Evolutionary conservation across 1,139 yeast genomes (phyloP), one percentile per base, ranked within the genome.

Genomic region (Suhomyces terraborum): DNA sequence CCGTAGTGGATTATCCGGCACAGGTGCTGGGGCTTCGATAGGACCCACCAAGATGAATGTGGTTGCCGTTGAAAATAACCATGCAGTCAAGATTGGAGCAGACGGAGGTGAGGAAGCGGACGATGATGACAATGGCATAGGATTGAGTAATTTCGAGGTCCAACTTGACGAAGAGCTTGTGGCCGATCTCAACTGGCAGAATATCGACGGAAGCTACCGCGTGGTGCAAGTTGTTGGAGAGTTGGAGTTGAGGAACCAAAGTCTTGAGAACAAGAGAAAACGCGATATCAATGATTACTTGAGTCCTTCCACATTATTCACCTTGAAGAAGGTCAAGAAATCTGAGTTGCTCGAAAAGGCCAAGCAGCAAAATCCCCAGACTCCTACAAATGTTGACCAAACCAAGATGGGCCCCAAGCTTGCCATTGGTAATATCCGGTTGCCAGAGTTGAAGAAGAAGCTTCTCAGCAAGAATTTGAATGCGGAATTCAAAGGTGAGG

Each of bases 401-500:
- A 32, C 38, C 19, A 46, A 53, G 27, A 38, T 51, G 5, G 66
- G 63, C 1, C 69, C 75, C 46, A 62, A 72, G 50, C 65, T 89
- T 31, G 85, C 94, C 21, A 88, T 93, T 48, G 99, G 99, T 36
- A 96, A 91, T 56, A 81, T 94, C 38, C 75, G 87, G 47, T 69
- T 93, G 26, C 88, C 95, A 0, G 96, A 89, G 52, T 69, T 93
- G 43, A 84, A 87, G 54, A 80, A 80, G 53, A 76, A 75, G 45
- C 68, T 91, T 36, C 63, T 75, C 21, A 69, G 73, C 14, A 64
- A 67, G 38, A 85, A 88, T 41, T 78, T 85, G 53, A 71, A 72
- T 42, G 96, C 96, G 0, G 97, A 91, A 55, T 88, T 93, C 59
- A 82, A 86, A 57, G 94, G 97, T 42, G 97, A 89, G 59, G 98